Evolutionary conservation across 805 yeast genomes (phyloP).

Genomic region (Yarrowia porcina): DNA sequence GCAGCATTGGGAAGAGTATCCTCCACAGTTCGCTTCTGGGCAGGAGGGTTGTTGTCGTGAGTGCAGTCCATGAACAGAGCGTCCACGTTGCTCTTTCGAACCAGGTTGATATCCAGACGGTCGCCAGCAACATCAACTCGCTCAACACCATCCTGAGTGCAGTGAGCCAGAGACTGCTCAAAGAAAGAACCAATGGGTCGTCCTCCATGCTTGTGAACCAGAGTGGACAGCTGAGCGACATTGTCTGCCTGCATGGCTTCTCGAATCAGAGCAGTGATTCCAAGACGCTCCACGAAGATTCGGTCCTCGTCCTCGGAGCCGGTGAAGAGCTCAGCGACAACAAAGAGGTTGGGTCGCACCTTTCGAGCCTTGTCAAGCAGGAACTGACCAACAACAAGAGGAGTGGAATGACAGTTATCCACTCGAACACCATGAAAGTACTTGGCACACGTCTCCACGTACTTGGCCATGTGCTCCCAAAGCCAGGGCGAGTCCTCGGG

Average conservation of each 20-base stretch:
- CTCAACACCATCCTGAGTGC: slow-evolving; percentile 19
- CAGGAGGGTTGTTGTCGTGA: slow-evolving; percentile 90
- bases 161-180: slow-evolving; percentile 57
- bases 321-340: slow-evolving; percentile 90
- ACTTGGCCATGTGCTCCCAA: slow-evolving; percentile 84
- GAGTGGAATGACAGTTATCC: slow-evolving; percentile 96
- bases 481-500: slow-evolving; percentile 83
- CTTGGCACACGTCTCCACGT: slow-evolving; percentile 66
- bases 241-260: slow-evolving; percentile 98
- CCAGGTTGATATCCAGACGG: slow-evolving; percentile 34
- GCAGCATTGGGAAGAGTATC: slow-evolving; percentile 96
- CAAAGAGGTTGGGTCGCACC: slow-evolving; percentile 80
- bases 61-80: slow-evolving; percentile 97
- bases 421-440: slow-evolving; percentile 85
- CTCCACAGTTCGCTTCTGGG: slow-evolving; percentile 85
- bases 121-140: slow-evolving; percentile 26
- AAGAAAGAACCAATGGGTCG: slow-evolving; percentile 89
- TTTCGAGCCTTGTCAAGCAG: slow-evolving; percentile 83
- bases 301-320: slow-evolving; percentile 92
- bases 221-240: slow-evolving; percentile 76
- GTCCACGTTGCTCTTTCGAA: slow-evolving; percentile 75
- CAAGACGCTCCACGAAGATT: slow-evolving; percentile 84
- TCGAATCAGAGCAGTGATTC: slow-evolving; percentile 82
- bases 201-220: slow-evolving; percentile 92
- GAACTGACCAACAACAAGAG: slow-evolving; percentile 88